These are phyloP conservation scores for Aquilaria yunnanensis DNA, from an alignment of 345 rosid species.

Conservation along the genomic window DNA sequence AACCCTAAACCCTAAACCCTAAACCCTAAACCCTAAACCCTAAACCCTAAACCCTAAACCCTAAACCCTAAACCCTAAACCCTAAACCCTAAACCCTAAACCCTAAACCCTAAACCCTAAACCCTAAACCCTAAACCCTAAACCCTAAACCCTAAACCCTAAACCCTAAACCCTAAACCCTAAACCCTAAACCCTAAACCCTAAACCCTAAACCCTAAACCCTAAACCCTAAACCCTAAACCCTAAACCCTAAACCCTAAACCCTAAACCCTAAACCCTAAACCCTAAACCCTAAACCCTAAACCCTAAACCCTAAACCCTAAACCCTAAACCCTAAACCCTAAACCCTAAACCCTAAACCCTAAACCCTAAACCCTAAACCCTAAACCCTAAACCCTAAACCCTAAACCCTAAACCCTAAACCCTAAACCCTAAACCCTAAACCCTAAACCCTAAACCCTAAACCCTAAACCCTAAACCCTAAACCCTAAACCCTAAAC, in stretches of 20 bases:
- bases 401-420: constrained; percentile 8
- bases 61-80: constrained; percentile 9
- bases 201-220: constrained; percentile 12
- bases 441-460: constrained; percentile 17
- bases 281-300: constrained; percentile 11
- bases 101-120: constrained; percentile 12
- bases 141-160: constrained; percentile 18
- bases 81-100: constrained; percentile 11
- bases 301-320: constrained; percentile 9
- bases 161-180: constrained; percentile 18
- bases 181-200: constrained; percentile 20
- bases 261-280: constrained; percentile 13
- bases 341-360: constrained; percentile 10
- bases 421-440: constrained; percentile 12
- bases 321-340: constrained; percentile 19
- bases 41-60: constrained; percentile 12
- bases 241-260: constrained; percentile 12
- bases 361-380: constrained; percentile 12
- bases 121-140: constrained; percentile 17
- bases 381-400: constrained; percentile 15
- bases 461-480: constrained; percentile 19
- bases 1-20: constrained; percentile 16
- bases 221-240: constrained; percentile 11
- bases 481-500: constrained; percentile 11
- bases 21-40: constrained; percentile 10